These are phyloP conservation scores for Leccinum subgranulosum DNA, from an alignment of 768 basidiomycete species.

Conservation along the genomic window DNA sequence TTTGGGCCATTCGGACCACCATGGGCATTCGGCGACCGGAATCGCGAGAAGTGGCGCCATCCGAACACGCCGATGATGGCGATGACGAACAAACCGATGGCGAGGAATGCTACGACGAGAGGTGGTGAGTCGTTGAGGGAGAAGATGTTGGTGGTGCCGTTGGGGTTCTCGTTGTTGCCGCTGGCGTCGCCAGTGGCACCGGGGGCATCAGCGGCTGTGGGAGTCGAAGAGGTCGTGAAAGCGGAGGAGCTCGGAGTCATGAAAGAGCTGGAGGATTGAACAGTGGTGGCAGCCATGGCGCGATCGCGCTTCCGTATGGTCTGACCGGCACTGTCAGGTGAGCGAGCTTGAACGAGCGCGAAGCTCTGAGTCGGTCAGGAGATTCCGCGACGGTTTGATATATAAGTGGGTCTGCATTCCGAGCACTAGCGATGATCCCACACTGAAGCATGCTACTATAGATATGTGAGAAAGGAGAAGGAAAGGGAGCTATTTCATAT, in stretches of 20 bases:
- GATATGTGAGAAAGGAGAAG: conserved; percentile 10
- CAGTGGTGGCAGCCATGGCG: conserved; percentile 16
- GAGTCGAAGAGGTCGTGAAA: neutral
- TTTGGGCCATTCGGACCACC: conserved; percentile 1
- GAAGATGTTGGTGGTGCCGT: neutral
- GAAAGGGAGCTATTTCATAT: neutral
- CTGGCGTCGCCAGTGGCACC: neutral
- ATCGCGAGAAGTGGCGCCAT: conserved; percentile 37
- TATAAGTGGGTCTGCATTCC: conserved; percentile 7
- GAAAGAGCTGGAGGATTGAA: neutral
- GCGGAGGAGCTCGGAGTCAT: neutral
- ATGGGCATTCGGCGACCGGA: conserved; percentile 5
- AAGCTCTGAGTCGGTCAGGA: conserved; percentile 13
- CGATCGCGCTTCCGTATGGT: conserved; percentile 9
- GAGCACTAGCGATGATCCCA: neutral
- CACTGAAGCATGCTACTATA: conserved; percentile 1
- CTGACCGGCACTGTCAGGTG: neutral
- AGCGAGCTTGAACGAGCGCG: conserved; percentile 3
- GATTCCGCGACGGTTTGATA: conserved; percentile 1
- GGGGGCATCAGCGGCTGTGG: neutral
- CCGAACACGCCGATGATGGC: conserved; percentile 48
- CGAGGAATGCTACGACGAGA: conserved; percentile 57
- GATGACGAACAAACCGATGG: conserved; percentile 53
- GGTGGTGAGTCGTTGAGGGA: conserved; percentile 45
- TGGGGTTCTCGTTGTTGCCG: neutral